Evolutionary conservation across 305 asterid species (phyloP).

Genomic region (Coffea humblotiana): DNA sequence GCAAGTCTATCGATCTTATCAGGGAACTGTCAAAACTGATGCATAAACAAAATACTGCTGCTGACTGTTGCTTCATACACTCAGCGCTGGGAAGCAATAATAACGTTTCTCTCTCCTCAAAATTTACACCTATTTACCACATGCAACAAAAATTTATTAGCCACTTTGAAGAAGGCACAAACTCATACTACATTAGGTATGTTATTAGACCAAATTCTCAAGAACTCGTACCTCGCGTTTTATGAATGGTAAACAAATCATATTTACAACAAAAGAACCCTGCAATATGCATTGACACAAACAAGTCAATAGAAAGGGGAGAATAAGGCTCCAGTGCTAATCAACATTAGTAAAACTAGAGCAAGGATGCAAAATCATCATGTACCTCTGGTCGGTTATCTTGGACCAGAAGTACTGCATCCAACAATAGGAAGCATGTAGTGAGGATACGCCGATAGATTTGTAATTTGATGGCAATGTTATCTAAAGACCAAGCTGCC

Average conservation of each 20-base stretch:
- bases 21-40: slow-evolving; percentile 18
- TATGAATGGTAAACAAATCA: slow-evolving; percentile 29
- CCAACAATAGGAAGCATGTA: slow-evolving; percentile 29
- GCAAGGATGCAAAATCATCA: slow-evolving; percentile 5
- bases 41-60: slow-evolving; percentile 16
- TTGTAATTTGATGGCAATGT: slow-evolving; percentile 24
- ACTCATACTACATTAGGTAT: too few species aligned
- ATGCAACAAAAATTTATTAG: neutral
- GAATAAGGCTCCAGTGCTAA: neutral
- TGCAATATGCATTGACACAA: slow-evolving; percentile 32
- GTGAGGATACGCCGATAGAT: slow-evolving; percentile 15
- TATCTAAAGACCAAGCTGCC: slow-evolving; percentile 87
- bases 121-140: slow-evolving; percentile 20
- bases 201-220: neutral
- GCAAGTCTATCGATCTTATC: slow-evolving; percentile 7
- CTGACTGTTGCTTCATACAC: slow-evolving; percentile 11
- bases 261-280: slow-evolving; percentile 66
- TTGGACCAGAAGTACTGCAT: slow-evolving; percentile 31
- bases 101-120: neutral
- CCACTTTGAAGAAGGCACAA: neutral
- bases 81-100: slow-evolving; percentile 8
- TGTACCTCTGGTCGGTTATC: slow-evolving; percentile 39
- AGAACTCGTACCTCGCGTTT: slow-evolving; percentile 47
- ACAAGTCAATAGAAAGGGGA: neutral
- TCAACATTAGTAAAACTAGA: slow-evolving; percentile 1